phyloP scores from a whole-genome alignment of 2,329 filamentous ascomycete species.

The Mycosphaerelloides madeirae region DNA sequence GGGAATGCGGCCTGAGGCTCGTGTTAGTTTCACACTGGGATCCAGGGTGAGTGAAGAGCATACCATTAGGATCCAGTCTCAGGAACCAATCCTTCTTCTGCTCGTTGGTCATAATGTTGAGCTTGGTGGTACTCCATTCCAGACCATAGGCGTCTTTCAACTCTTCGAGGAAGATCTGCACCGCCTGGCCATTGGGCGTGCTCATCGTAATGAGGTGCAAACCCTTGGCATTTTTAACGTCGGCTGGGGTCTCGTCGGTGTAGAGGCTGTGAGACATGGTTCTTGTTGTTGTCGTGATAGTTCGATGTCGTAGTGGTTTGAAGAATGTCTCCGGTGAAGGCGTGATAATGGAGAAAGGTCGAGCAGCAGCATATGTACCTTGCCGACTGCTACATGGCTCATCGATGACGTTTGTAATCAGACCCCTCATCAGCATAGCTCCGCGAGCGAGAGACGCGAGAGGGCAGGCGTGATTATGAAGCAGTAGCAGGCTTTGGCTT shows the following conservation, averaged over 20 bases:
- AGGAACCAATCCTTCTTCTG: constrained; percentile 56
- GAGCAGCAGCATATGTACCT: no score
- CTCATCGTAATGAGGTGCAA: constrained; percentile 49
- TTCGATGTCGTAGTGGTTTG: not conserved
- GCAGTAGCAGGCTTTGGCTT: no score
- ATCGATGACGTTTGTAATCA: no score
- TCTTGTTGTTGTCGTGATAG: not conserved
- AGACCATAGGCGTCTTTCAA: constrained; percentile 48
- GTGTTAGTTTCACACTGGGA: not conserved
- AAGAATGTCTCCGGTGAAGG: no score
- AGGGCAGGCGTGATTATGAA: no score
- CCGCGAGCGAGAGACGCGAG: no score
- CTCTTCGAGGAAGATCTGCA: constrained; percentile 54
- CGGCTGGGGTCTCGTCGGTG: constrained; percentile 41
- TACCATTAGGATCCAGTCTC: constrained; percentile 36
- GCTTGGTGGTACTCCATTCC: constrained; percentile 46
- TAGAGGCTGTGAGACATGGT: constrained; percentile 41
- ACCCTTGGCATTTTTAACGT: constrained; percentile 47
- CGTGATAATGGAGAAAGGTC: no score
- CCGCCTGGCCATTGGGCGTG: constrained; percentile 51
- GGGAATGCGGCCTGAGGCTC: constrained; percentile 42
- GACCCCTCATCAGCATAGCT: no score
- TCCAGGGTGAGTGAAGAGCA: constrained; percentile 8
- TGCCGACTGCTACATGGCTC: no score
- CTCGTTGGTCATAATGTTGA: constrained; percentile 49